A percentile compares a stretch with the other conserved stretches of the same genome.
Conservation (phyloP, 179 eudicot genomes). For the Carnegiea gigantea region DNA sequence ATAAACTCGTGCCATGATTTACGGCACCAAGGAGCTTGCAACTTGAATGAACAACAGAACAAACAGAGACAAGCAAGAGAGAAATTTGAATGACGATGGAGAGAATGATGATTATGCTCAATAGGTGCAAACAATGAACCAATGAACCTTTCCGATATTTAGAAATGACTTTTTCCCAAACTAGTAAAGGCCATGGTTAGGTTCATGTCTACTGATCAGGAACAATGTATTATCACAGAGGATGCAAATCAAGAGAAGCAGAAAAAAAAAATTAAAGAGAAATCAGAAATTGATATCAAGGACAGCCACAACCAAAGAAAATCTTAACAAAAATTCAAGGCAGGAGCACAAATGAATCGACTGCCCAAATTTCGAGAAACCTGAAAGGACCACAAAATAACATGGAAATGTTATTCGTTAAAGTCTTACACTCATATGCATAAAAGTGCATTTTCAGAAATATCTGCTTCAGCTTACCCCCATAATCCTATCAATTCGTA, state of each 20-base stretch:
- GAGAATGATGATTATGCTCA: constrained; percentile 52
- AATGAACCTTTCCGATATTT: constrained; percentile 35
- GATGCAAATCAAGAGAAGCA: constrained; percentile 18
- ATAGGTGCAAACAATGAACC: constrained; percentile 59
- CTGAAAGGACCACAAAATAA: constrained; percentile 30
- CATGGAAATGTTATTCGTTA: constrained; percentile 18
- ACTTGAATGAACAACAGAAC: constrained; percentile 46
- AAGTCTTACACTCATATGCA: no score
- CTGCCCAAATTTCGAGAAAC: constrained; percentile 19
- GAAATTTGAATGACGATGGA: constrained; percentile 48
- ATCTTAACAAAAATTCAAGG: neutral
- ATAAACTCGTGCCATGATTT: constrained; percentile 65
- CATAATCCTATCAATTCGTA: no score
- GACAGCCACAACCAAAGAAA: constrained; percentile 17
- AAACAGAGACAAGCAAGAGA: constrained; percentile 60
- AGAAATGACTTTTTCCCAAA: no score
- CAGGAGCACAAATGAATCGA: constrained; percentile 4
- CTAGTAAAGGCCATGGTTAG: no score
- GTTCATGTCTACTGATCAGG: no score
- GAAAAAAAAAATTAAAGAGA: constrained; percentile 11
- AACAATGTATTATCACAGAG: constrained; percentile 20
- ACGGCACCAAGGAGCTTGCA: constrained; percentile 57
- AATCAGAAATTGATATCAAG: constrained; percentile 29
- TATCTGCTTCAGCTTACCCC: no score
- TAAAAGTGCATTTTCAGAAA: no score